Percentiles rank a stretch among this genome's conserved stretches.
Evolutionary conservation across 2,329 filamentous ascomycete genomes (phyloP).

Genomic region (Phyllosticta citrichinensis): DNA sequence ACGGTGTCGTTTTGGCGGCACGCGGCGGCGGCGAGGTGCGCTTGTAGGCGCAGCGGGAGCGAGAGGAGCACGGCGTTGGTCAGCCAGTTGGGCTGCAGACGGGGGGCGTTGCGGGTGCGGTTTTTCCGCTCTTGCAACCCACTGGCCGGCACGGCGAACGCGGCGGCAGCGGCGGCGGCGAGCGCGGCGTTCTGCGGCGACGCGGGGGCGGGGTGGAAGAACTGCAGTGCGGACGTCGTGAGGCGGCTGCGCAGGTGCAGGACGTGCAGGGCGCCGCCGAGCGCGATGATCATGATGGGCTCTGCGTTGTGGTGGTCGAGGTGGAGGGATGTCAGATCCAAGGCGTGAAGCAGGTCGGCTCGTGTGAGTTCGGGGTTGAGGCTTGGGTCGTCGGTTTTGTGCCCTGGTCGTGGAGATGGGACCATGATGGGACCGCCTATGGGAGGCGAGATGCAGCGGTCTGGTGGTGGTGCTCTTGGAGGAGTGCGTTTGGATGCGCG

Average conservation of each 20-base stretch:
- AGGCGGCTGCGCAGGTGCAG: neutral
- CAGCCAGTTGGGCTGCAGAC: neutral
- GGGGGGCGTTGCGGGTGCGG: too few species aligned
- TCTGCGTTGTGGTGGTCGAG: neutral
- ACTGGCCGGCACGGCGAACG: neutral
- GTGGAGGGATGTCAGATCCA: neutral
- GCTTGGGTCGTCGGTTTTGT: neutral
- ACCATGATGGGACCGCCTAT: neutral
- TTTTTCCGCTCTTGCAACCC: too few species aligned
- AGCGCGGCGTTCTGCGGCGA: neutral
- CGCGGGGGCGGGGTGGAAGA: neutral
- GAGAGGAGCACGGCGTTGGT: neutral
- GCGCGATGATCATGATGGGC: neutral
- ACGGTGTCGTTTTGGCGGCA: neutral
- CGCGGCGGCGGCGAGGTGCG: neutral
- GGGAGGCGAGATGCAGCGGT: neutral
- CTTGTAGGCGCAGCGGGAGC: neutral
- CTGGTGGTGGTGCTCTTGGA: neutral
- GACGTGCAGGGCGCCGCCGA: neutral
- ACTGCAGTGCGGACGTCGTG: neutral
- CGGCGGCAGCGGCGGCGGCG: too few species aligned
- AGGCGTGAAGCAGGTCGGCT: neutral
- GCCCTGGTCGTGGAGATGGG: neutral
- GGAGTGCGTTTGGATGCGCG: neutral
- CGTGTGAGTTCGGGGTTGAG: neutral